Base-by-base conservation (phyloP, 768 basidiomycete genomes). In the Punctularia strigosozonata region DNA sequence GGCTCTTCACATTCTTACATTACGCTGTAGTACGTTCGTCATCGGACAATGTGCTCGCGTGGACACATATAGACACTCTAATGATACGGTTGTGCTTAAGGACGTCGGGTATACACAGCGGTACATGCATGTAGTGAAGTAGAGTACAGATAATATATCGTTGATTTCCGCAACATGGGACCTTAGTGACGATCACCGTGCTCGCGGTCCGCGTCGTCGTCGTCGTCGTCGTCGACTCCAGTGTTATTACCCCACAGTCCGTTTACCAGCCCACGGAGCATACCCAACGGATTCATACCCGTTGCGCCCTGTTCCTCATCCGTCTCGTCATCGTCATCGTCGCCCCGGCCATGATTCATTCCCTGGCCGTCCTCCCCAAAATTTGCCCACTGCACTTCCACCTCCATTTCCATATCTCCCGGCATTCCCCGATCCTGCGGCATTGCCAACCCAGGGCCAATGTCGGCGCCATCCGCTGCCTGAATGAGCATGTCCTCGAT, bases 401-500 rank as follows among this genome's bases (percentile, higher is more conserved):
- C 56, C 47, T 56, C 64, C 2, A 68, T 71, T 0, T 65, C 68
- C 65, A 81, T 70, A 6, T 57, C 68, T 3, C 59, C 66, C 6
- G 61, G 65, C 64, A 64, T 64, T 19, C 23, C 53, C 3, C 49
- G 53, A 5, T 52, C 57, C 60, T n/a, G 35, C 55, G 12, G 37
- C 53, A 0, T 36, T 53, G n/a, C 23, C 61, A 31, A 24, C 54
- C 22, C 56, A n/a, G n/a, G n/a, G n/a, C n/a, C n/a, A n/a, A n/a
- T n/a, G n/a, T n/a, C 64, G 10, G 45, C 58, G 42, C 53, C 63
- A 53, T 61, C 58, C 25, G 59, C 69, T 7, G 65, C 62, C 19
- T 54, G 65, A 34, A 74, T 36, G 68, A 81, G 65, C 50, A 82
- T 37, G 39, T 76, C 75, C 36, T 80, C 68, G 41, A 83, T 66